Evolutionary conservation across 257 asterid species (phyloP).

Genomic region (Penstemon davidsonii): DNA sequence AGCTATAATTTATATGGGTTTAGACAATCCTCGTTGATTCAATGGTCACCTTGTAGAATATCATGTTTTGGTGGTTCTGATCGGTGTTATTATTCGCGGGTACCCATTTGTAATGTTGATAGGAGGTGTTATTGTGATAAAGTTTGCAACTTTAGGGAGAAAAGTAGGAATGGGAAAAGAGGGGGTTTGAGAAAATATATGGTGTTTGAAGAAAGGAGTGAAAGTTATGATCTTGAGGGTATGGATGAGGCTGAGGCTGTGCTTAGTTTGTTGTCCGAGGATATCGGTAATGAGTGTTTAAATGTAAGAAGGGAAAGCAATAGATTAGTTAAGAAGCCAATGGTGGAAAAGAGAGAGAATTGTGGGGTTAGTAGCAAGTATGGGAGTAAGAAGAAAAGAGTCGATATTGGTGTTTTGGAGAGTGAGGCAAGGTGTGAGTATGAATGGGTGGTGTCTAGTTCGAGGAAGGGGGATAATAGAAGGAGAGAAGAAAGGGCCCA

Average conservation of each 20-base stretch:
- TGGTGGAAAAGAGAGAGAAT: conserved; percentile 43
- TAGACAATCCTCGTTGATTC: conserved; percentile 79
- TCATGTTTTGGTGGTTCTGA: conserved; percentile 52
- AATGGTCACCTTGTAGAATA: conserved; percentile 53
- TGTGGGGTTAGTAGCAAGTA: conserved; percentile 25
- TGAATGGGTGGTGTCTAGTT: conserved; percentile 30
- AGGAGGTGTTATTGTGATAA: conserved; percentile 43
- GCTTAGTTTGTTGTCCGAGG: conserved; percentile 77
- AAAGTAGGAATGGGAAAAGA: conserved; percentile 39
- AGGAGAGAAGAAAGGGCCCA: conserved; percentile 38
- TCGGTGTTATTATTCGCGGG: conserved; percentile 40
- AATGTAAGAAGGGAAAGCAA: conserved; percentile 42
- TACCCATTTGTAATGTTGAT: conserved; percentile 39
- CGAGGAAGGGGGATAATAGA: conserved; percentile 39
- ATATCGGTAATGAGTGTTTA: conserved; percentile 48
- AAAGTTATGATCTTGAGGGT: conserved; percentile 34
- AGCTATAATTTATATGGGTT: conserved; percentile 48
- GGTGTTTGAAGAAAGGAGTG: conserved; percentile 55
- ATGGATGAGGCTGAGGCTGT: conserved; percentile 72
- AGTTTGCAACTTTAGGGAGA: conserved; percentile 36
- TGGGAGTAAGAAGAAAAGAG: conserved; percentile 45
- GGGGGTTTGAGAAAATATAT: conserved; percentile 45
- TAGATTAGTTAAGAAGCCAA: conserved; percentile 40
- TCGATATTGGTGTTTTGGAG: conserved; percentile 38
- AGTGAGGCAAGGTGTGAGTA: conserved; percentile 36